Evolutionary conservation across 306 rosid species (phyloP).

Genomic region (Glycine soja): DNA sequence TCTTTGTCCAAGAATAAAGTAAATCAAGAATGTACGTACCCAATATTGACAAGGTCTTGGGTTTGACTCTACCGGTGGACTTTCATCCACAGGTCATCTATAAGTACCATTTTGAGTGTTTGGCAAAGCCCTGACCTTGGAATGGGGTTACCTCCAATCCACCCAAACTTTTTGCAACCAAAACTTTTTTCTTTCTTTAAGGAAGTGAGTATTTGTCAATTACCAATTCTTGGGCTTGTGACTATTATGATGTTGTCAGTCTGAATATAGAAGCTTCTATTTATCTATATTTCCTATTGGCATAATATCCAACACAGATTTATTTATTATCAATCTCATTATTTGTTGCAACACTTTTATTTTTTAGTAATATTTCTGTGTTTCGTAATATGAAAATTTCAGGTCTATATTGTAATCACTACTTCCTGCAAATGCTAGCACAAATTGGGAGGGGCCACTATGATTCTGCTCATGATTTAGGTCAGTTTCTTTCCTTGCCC

Average conservation of each 20-base stretch:
- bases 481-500: conserved; percentile 52
- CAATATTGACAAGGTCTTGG: neutral
- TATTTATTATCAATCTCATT: neutral
- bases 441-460: conserved; percentile 76
- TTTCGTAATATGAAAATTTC: conserved; percentile 42
- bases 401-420: conserved; percentile 90
- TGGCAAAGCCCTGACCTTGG: neutral
- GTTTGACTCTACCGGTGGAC: neutral
- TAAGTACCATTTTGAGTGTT: neutral
- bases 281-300: neutral
- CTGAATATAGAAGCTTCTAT: no score
- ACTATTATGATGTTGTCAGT: no score
- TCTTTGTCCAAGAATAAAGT: conserved; percentile 22
- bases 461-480: conserved; percentile 78
- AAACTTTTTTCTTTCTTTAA: neutral
- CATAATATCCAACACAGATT: neutral
- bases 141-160: neutral
- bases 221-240: no score
- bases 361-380: conserved; percentile 25
- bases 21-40: neutral
- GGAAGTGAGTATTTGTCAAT: neutral
- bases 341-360: conserved; percentile 28
- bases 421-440: conserved; percentile 92
- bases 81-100: neutral
- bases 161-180: neutral